Conservation (phyloP, 805 yeast genomes). For the Scheffersomyces amazonensis region DNA sequence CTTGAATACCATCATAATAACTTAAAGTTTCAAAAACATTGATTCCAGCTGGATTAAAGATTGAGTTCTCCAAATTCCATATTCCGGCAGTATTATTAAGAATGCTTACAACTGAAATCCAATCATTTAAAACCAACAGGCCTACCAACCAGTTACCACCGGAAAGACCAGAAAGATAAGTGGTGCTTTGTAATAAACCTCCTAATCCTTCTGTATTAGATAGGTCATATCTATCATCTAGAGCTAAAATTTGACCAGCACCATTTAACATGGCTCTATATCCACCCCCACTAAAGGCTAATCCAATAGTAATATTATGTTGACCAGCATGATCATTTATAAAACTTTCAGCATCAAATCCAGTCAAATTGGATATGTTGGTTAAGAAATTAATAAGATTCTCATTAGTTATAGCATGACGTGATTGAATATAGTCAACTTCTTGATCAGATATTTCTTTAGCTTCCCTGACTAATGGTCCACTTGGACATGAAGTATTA, state of each 20-base stretch:
- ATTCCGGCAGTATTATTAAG: constrained; percentile 27
- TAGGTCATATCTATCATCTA: constrained; percentile 32
- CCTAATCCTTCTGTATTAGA: constrained; percentile 31
- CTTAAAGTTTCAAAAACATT: constrained; percentile 49
- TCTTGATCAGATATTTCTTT: constrained; percentile 20
- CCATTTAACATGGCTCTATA: constrained; percentile 40
- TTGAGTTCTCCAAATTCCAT: constrained; percentile 68
- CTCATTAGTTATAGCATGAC: constrained; percentile 28
- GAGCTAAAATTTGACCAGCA: constrained; percentile 40
- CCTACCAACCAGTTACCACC: constrained; percentile 44
- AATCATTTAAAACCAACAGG: constrained; percentile 33
- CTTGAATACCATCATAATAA: constrained; percentile 40
- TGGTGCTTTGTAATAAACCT: constrained; percentile 37
- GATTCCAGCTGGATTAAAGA: constrained; percentile 61
- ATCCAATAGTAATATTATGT: constrained; percentile 28
- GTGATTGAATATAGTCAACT: constrained; percentile 18
- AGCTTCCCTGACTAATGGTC: constrained; percentile 25
- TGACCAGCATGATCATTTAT: constrained; percentile 15
- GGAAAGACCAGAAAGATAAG: constrained; percentile 38
- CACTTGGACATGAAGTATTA: constrained; percentile 27
- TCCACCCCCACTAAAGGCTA: constrained; percentile 38
- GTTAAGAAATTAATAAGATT: constrained; percentile 24
- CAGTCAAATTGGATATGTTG: constrained; percentile 25
- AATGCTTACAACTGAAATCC: constrained; percentile 30
- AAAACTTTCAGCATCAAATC: constrained; percentile 30